Evolutionary conservation across 2,329 filamentous ascomycete genomes (phyloP).

Genomic region (Xylariaceae sp.): DNA sequence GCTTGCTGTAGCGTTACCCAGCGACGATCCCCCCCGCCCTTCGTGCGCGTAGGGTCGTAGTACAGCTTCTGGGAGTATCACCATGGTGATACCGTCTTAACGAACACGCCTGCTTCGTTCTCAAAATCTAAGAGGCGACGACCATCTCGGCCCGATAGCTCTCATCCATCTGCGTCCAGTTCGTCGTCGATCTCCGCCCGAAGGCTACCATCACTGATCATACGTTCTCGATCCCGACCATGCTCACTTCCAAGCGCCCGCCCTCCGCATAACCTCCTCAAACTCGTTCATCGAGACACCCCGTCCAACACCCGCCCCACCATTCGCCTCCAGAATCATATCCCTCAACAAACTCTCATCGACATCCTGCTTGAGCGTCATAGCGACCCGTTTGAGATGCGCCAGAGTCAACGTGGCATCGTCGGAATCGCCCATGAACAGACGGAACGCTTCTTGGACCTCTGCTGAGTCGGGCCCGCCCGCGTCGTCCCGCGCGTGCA

Average conservation of each 20-base stretch:
- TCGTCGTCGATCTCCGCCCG: neutral
- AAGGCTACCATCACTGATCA: neutral
- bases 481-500: constrained; percentile 60
- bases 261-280: constrained; percentile 78
- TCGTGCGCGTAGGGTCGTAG: too few relatives aligned
- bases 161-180: neutral
- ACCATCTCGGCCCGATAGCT: too few relatives aligned
- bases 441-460: constrained; percentile 74
- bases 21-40: too few relatives aligned
- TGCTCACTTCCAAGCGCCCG: constrained; percentile 73
- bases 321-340: constrained; percentile 95
- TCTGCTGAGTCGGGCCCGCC: constrained; percentile 58
- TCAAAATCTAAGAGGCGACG: too few relatives aligned
- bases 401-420: constrained; percentile 67
- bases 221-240: too few relatives aligned
- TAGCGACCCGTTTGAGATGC: constrained; percentile 76
- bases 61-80: too few relatives aligned
- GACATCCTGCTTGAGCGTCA: constrained; percentile 78
- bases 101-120: too few relatives aligned
- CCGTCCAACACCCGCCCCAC: constrained; percentile 65
- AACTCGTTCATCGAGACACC: constrained; percentile 80
- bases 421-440: constrained; percentile 54
- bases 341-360: constrained; percentile 80
- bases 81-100: too few relatives aligned
- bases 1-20: too few relatives aligned